These are phyloP conservation scores for Globisporangium nunn DNA, from an alignment of 352 stramenopile genomes.

Conservation along the genomic window DNA sequence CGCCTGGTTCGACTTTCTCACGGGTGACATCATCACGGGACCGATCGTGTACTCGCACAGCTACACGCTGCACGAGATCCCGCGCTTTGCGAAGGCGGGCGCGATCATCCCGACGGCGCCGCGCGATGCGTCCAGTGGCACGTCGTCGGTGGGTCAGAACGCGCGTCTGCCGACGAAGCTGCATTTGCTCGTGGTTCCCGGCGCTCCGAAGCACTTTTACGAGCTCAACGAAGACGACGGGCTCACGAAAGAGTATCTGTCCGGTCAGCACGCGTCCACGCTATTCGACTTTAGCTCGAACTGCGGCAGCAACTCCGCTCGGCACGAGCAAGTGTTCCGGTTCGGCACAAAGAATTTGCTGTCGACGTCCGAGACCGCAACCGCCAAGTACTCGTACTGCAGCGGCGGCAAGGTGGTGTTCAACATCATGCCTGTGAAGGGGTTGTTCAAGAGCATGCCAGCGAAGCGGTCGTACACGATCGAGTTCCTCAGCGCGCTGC, in stretches of 20 bases:
- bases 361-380: background rate
- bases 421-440: conserved; percentile 19
- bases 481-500: conserved; percentile 16
- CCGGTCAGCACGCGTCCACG: conserved; percentile 7
- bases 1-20: conserved; percentile 30
- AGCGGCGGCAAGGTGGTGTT: conserved; percentile 7
- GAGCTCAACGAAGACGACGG: conserved; percentile 30
- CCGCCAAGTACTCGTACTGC: conserved; percentile 5
- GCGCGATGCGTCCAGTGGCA: background rate
- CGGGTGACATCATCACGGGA: conserved; percentile 14
- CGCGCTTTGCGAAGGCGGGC: conserved; percentile 22
- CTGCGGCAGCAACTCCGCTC: background rate
- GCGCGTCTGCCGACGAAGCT: conserved; percentile 11
- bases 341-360: conserved; percentile 8
- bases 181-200: conserved; percentile 19
- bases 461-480: conserved; percentile 16
- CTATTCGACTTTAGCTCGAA: conserved; percentile 14
- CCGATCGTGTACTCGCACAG: conserved; percentile 16
- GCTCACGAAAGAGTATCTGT: conserved; percentile 19
- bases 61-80: conserved; percentile 25
- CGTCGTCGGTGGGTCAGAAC: conserved; percentile 16
- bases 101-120: conserved; percentile 18
- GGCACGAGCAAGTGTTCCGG: conserved; percentile 6
- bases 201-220: conserved; percentile 6
- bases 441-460: conserved; percentile 10